Base-by-base conservation (phyloP, 2,329 filamentous ascomycete species). In the Colletotrichum sp. region DNA sequence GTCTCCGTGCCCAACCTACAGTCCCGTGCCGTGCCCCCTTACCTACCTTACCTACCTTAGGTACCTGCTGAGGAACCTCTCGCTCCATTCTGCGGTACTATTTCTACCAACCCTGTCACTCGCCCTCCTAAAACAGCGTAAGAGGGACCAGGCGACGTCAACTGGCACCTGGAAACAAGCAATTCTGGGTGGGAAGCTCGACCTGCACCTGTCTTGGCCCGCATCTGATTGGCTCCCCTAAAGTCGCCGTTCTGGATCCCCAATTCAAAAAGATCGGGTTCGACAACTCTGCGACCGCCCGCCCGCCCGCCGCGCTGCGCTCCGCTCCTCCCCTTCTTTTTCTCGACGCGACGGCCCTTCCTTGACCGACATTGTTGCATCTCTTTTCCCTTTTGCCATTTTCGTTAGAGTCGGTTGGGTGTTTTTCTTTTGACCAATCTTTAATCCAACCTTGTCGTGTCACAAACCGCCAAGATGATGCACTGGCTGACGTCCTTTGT, bases 401-500 rank as follows among this genome's bases (percentile, higher is more conserved):
- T 25, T 30, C 5, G 27, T 16, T 9, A 36, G 18, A 55, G 30
- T 9, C 52, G 25, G 16, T 15, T 5, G 15, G 56, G 55, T 22
- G 43, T 32, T 65, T 65, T 5, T 69, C 16, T 18, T 55, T 15
- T 36, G 10, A 4, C 25, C 30, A 43, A 62, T 22, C n/a, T 22
- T 32, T 55, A 32, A 66, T 68, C 58, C 36, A 28, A 15, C n/a
- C 12, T 30, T 48, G 58, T 25, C 28, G 62, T 64, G 30, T 36
- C 32, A 30, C 72, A 61, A 66, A 18, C 36, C 28, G 56, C 62
- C 52, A 28, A 52, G 13, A 76, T 66, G 67, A 32, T 64, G 74
- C 43, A 65, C 58, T 76, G 71, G 75, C 68, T 76, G 58, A 76
- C 67, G 67, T 71, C 71, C 32, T 71, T 66, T 32, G 79, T 91